Percentiles rank a stretch among this genome's conserved stretches.
Evolutionary conservation across 768 basidiomycete species (phyloP).

Genomic region (Russula abietina): DNA sequence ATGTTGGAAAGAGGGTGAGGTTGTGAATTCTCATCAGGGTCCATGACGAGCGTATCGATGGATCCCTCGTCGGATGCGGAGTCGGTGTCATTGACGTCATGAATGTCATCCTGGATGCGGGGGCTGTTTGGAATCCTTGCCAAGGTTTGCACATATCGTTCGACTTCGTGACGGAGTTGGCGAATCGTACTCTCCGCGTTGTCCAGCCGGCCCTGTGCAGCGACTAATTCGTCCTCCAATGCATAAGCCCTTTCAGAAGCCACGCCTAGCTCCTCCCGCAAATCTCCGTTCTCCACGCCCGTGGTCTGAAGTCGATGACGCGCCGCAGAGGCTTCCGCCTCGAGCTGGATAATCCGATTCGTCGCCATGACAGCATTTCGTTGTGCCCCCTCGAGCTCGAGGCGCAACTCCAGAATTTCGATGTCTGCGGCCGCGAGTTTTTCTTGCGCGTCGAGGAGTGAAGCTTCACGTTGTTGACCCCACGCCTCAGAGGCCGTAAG

Average conservation of each 20-base stretch:
- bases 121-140: conserved; percentile 2
- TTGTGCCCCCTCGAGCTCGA: conserved; percentile 23
- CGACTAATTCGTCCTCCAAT: conserved; percentile 19
- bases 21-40: conserved; percentile 5
- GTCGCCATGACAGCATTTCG: conserved; percentile 22
- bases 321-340: conserved; percentile 11
- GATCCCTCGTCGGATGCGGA: conserved; percentile 20
- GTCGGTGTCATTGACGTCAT: conserved; percentile 14
- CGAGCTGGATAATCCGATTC: conserved; percentile 25
- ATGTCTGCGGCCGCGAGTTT: conserved; percentile 19
- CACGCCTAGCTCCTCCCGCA: conserved; percentile 14
- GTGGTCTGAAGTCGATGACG: conserved; percentile 12
- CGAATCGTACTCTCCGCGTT: conserved; percentile 5
- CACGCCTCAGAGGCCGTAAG: conserved; percentile 3
- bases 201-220: conserved; percentile 9
- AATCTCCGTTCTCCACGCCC: conserved; percentile 16
- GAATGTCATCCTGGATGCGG: background rate
- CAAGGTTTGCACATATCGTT: background rate
- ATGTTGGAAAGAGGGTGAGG: background rate
- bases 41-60: conserved; percentile 22
- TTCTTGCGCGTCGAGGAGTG: conserved; percentile 16
- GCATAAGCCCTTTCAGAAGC: conserved; percentile 7
- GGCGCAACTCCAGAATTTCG: conserved; percentile 23
- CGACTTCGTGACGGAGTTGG: conserved; percentile 20
- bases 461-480: conserved; percentile 11